Evolutionary conservation across 805 yeast species (phyloP).

Genomic region (Saccharomycopsis lassenensis): DNA sequence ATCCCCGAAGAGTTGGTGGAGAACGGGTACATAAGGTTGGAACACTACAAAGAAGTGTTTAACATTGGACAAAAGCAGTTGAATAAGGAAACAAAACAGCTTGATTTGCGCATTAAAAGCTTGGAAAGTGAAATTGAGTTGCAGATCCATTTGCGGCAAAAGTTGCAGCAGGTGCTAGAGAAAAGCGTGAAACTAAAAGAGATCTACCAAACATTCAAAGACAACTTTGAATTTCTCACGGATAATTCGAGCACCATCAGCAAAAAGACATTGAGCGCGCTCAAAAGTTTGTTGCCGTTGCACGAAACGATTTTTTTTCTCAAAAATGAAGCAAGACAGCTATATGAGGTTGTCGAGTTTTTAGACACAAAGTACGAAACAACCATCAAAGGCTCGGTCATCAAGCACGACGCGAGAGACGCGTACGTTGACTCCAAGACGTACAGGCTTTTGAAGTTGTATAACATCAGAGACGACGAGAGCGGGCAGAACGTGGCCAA

Average conservation of each 20-base stretch:
- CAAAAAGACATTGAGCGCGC: constrained; percentile 19
- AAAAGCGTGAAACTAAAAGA: constrained; percentile 29
- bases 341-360: constrained; percentile 19
- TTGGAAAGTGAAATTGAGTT: constrained; percentile 30
- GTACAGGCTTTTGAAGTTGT: constrained; percentile 21
- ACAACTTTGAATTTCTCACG: constrained; percentile 25
- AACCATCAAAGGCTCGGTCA: constrained; percentile 19
- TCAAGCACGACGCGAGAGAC: constrained; percentile 27
- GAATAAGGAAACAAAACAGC: constrained; percentile 19
- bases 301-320: constrained; percentile 37
- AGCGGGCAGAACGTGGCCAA: no score
- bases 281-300: constrained; percentile 32
- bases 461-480: constrained; percentile 2
- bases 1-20: constrained; percentile 56
- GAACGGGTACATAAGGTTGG: constrained; percentile 55
- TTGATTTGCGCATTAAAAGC: constrained; percentile 25
- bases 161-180: constrained; percentile 29
- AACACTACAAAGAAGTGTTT: constrained; percentile 59
- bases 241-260: constrained; percentile 6
- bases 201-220: constrained; percentile 26
- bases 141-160: constrained; percentile 34
- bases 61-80: no score
- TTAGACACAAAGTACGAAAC: constrained; percentile 12
- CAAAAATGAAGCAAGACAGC: constrained; percentile 31
- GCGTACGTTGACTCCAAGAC: constrained; percentile 29